phyloP scores from a whole-genome alignment of 139 green algal species.

The Asterochloris sp. region DNA sequence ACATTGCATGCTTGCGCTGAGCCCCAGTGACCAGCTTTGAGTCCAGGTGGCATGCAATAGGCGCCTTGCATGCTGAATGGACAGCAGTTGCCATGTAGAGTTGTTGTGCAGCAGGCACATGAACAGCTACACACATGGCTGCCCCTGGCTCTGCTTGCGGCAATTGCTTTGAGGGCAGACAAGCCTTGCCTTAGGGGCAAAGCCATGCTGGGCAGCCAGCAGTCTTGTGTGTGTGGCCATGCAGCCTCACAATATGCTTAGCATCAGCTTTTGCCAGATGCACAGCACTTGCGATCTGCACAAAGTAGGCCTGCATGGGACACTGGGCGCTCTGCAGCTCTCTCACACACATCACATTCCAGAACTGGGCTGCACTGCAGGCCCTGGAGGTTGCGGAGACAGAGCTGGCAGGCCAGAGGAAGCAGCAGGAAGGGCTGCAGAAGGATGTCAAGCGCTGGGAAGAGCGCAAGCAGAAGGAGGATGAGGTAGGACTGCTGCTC shows the following conservation, averaged over 20 bases:
- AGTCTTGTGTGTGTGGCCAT: background rate
- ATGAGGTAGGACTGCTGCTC: conserved; percentile 25
- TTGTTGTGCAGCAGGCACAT: too few species aligned
- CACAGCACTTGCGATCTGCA: background rate
- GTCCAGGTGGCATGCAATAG: too few species aligned
- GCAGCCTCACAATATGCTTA: background rate
- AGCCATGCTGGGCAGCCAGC: too few species aligned
- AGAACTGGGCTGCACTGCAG: background rate
- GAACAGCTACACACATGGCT: too few species aligned
- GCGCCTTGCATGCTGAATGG: too few species aligned
- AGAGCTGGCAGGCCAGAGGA: conserved; percentile 34
- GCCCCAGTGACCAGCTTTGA: too few species aligned
- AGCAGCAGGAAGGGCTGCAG: conserved; percentile 52
- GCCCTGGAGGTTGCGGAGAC: conserved; percentile 14
- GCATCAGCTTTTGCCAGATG: background rate
- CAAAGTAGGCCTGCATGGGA: background rate
- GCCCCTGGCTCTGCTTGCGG: too few species aligned
- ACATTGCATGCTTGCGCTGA: background rate
- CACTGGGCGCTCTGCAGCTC: background rate
- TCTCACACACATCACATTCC: background rate
- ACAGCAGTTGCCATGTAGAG: too few species aligned
- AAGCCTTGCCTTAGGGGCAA: too few species aligned
- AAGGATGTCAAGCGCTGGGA: conserved; percentile 65
- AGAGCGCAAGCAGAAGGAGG: conserved; percentile 39
- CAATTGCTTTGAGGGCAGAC: too few species aligned